Evolutionary conservation across 2,329 filamentous ascomycete genomes (phyloP), one percentile per base, ranked within the genome.

Genomic region (Aspergillus intermedius): DNA sequence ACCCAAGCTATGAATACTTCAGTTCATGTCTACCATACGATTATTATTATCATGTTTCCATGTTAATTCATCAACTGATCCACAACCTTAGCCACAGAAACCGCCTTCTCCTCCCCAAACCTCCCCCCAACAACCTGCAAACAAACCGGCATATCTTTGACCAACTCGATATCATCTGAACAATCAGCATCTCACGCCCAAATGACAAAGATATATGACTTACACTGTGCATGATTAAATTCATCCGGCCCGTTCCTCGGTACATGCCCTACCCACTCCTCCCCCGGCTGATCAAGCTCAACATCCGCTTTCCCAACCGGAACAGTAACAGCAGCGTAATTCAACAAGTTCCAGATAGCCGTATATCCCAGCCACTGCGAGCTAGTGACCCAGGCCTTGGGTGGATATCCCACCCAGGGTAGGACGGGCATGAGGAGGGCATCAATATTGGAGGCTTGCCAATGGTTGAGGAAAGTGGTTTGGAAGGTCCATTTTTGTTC

Each of bases 211-310:
- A 42, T 10, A 25, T 5, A 28, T 32, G 19, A 47, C 56, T 40
- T 48, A 58, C 56, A 59, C 35, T 60, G 58, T 13, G 69, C 62
- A 54, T 72, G 62, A 58, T 78, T 76, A 23, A 73, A 73, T 48
- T 59, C 60, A 55, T 81, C 78, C 23, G 74, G 62, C 21, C 71
- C 70, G 55, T 74, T 77, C 46, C 73, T 60, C 0, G 67, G 60
- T 56, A 48, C 49, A 63, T 55, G 60, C 45, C 12, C 52, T 50
- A 57, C 41, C 51, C 72, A 74, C 0, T 54, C 61, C 35, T 54
- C 45, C 44, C 73, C 69, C n/a, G 60, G 64, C 37, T 46, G 48
- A 54, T 63, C 60, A 23, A 60, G 42, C 0, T 54, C 54, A 2
- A 66, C 67, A 52, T 77, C 70, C 1, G 72, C 72, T 25, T 66